Evolutionary conservation across 1,139 yeast species (phyloP).

Genomic region (Debaryomyces nepalensis): DNA sequence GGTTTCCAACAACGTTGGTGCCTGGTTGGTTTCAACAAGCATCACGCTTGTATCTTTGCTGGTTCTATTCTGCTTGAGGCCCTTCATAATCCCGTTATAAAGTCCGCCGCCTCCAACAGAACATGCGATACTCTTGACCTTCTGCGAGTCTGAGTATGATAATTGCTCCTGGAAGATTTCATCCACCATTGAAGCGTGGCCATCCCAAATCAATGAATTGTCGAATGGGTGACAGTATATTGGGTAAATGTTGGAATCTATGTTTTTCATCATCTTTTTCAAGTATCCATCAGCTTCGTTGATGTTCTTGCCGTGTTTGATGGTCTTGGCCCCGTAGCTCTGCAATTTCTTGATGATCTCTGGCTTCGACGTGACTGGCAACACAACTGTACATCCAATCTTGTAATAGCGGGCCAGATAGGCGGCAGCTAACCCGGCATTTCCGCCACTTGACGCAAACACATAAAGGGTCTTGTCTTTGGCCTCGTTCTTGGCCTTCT

Average conservation of each 20-base stretch:
- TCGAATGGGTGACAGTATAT: constrained; percentile 51
- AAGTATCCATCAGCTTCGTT: constrained; percentile 44
- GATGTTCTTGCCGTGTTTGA: constrained; percentile 39
- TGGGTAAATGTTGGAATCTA: constrained; percentile 25
- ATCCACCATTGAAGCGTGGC: constrained; percentile 41
- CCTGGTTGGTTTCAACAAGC: constrained; percentile 44
- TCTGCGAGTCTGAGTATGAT: constrained; percentile 20
- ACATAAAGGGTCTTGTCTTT: constrained; percentile 29
- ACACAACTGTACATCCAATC: constrained; percentile 44
- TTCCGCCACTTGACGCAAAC: constrained; percentile 50
- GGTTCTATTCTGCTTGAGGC: constrained; percentile 28
- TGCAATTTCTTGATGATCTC: constrained; percentile 31
- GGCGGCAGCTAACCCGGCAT: constrained; percentile 54
- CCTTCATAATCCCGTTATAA: constrained; percentile 43
- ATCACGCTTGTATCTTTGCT: constrained; percentile 29
- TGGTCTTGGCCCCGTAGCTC: constrained; percentile 33
- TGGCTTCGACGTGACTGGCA: constrained; percentile 35
- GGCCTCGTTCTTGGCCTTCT: constrained; percentile 23
- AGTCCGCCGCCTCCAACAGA: constrained; percentile 52
- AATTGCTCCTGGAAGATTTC: constrained; percentile 33
- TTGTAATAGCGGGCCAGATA: constrained; percentile 34
- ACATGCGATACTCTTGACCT: constrained; percentile 42
- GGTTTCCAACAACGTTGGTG: constrained; percentile 42
- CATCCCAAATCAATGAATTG: constrained; percentile 44
- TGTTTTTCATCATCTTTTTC: constrained; percentile 23